Evolutionary conservation across 2,329 filamentous ascomycete genomes (phyloP), one percentile per base, ranked within the genome.

Genomic region (Neofusicoccum laricinum): DNA sequence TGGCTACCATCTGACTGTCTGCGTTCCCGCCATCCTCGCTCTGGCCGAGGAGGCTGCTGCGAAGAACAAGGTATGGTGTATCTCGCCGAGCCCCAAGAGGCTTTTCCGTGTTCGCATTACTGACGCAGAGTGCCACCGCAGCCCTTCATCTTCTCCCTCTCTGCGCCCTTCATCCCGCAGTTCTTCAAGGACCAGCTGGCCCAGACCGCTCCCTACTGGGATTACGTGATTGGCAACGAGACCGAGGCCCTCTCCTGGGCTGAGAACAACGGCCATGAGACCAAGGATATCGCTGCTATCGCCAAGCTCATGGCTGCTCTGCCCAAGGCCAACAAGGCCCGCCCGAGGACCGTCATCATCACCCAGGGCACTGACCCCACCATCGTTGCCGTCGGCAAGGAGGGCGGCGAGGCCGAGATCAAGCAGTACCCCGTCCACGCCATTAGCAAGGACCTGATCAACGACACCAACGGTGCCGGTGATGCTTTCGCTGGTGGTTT

Each of bases 121-220:
- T 41, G 46, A 30, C 36, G 5, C 25, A 30, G 25, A 30, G 25
- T 10, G 11, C 6, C 10, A 6, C 10, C 25, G 17, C 66, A 86
- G 85, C 76, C 85, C 67, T 96, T 98, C 79, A 87, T 93, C 72
- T 88, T 99, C 71, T 96, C 93, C 71, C 87, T 99, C 67, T 95
- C 92, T 59, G 95, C 95, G 7, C 95, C 95, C 66, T 99, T 99
- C 84, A 97, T 99, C 74, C 84, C 90, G 43, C 90, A 96, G 77
- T 97, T 97, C 86, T 99, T 98, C 90, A 97, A 97, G 85, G 93
- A 97, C 57, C 90, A 88, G 69, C 87, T 99, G 53, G 92, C 97
- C 79, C 88, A 88, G 72, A 90, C 91, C 63, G 84, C 92, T 61
- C 90, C 91, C 34, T 97, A 97, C 87, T 96, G 93, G 85, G 93